Evolutionary conservation across 257 asterid genomes (phyloP).

Genomic region (Gentiana macrophylla): DNA sequence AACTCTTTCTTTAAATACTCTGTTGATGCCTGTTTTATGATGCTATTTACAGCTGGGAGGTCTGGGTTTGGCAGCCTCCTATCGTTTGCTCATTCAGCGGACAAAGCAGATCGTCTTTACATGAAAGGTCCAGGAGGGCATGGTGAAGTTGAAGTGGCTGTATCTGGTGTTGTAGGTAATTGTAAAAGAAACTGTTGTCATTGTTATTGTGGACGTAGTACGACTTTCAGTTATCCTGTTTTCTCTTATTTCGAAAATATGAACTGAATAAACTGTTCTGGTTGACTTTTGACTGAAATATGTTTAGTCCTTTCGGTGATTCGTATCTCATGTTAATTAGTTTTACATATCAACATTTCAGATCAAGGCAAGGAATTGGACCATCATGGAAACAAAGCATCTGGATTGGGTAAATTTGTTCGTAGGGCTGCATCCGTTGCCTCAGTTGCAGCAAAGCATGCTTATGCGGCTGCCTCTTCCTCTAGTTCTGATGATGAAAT

Average conservation of each 20-base stretch:
- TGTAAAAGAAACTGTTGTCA: constrained; percentile 8
- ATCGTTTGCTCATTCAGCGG: constrained; percentile 83
- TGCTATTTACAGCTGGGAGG: constrained; percentile 57
- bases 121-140: constrained; percentile 99
- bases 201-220: not conserved
- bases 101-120: constrained; percentile 78
- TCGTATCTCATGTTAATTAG: too few relatives aligned
- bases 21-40: constrained; percentile 5
- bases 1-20: not conserved
- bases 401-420: constrained; percentile 57
- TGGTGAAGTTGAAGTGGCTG: constrained; percentile 99
- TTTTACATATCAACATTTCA: constrained; percentile 12
- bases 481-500: constrained; percentile 70
- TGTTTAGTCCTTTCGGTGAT: too few relatives aligned
- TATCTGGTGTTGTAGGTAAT: constrained; percentile 84
- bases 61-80: constrained; percentile 92
- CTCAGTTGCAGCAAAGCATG: constrained; percentile 89
- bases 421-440: constrained; percentile 90
- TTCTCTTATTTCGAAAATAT: not conserved
- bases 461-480: constrained; percentile 91
- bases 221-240: not conserved
- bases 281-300: not conserved
- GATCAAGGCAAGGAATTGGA: constrained; percentile 74
- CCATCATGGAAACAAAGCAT: constrained; percentile 49
- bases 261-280: not conserved